Conservation (phyloP, 345 rosid genomes). For the Clarkia xantiana region DNA sequence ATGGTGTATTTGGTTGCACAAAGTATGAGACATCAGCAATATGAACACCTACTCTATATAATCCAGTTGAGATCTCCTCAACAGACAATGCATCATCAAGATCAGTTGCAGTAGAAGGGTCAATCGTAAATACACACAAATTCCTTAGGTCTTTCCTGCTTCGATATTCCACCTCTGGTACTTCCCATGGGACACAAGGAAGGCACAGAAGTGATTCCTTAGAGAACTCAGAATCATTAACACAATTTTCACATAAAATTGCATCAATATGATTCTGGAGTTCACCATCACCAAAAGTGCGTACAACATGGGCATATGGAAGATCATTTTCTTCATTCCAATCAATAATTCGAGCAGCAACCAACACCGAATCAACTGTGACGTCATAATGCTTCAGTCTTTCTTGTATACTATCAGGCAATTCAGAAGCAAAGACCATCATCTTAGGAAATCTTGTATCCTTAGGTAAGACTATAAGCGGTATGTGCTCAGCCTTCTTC, state of each 20-base stretch:
- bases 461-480: conserved; percentile 29
- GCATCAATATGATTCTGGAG: conserved; percentile 55
- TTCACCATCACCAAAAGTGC: conserved; percentile 62
- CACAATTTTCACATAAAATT: conserved; percentile 53
- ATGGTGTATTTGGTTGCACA: conserved; percentile 60
- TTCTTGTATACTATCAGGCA: conserved; percentile 49
- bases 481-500: conserved; percentile 28
- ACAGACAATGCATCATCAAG: conserved; percentile 90
- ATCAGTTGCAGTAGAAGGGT: conserved; percentile 60
- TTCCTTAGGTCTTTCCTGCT: conserved; percentile 58
- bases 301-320: conserved; percentile 42
- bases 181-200: conserved; percentile 58
- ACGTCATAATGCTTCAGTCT: conserved; percentile 51
- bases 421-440: conserved; percentile 34
- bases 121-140: conserved; percentile 62
- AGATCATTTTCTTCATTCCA: conserved; percentile 57
- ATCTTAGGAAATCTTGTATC: conserved; percentile 63
- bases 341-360: conserved; percentile 47
- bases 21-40: conserved; percentile 79
- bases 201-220: conserved; percentile 43
- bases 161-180: conserved; percentile 46
- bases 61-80: conserved; percentile 41
- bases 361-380: conserved; percentile 55
- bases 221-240: conserved; percentile 50
- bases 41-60: conserved; percentile 76